Conservation (phyloP, 2,329 filamentous ascomycete species). For the Myriosclerotinia curreyana region DNA sequence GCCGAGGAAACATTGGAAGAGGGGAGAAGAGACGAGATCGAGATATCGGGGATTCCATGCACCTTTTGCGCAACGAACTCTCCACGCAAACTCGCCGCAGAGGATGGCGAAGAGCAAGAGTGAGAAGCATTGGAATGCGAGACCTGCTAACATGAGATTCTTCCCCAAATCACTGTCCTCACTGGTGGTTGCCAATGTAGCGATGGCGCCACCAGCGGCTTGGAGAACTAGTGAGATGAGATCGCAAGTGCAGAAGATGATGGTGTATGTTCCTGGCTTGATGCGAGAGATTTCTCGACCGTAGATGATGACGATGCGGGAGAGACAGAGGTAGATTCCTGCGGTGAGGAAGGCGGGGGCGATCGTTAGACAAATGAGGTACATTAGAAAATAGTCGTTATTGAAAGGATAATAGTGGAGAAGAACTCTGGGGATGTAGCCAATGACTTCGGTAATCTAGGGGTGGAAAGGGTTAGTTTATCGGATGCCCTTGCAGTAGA, state of each 20-base stretch:
- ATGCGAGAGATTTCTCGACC: conserved; percentile 49
- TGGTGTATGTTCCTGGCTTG: conserved; percentile 51
- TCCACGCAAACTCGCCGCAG: conserved; percentile 27
- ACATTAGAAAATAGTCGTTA: conserved; percentile 52
- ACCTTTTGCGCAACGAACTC: conserved; percentile 23
- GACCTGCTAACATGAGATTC: conserved; percentile 44
- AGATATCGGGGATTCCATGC: conserved; percentile 28
- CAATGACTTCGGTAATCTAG: conserved; percentile 39
- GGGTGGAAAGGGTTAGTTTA: neutral
- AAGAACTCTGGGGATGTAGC: conserved; percentile 52
- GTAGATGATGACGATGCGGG: conserved; percentile 45
- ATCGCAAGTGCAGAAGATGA: conserved; percentile 49
- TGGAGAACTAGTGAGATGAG: conserved; percentile 57
- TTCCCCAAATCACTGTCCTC: conserved; percentile 31
- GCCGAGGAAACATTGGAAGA: conserved; percentile 49
- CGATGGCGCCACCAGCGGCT: conserved; percentile 56
- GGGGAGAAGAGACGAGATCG: conserved; percentile 25
- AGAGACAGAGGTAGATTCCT: conserved; percentile 57
- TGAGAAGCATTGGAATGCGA: conserved; percentile 42
- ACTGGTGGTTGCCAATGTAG: conserved; percentile 45
- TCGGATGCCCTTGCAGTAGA: neutral
- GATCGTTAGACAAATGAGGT: conserved; percentile 52
- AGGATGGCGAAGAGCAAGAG: conserved; percentile 36
- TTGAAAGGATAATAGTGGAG: conserved; percentile 55
- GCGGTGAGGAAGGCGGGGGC: conserved; percentile 54